Base-by-base conservation (phyloP, 192 early-diverging fungal species). In the Chytriomyces hyalinus region DNA sequence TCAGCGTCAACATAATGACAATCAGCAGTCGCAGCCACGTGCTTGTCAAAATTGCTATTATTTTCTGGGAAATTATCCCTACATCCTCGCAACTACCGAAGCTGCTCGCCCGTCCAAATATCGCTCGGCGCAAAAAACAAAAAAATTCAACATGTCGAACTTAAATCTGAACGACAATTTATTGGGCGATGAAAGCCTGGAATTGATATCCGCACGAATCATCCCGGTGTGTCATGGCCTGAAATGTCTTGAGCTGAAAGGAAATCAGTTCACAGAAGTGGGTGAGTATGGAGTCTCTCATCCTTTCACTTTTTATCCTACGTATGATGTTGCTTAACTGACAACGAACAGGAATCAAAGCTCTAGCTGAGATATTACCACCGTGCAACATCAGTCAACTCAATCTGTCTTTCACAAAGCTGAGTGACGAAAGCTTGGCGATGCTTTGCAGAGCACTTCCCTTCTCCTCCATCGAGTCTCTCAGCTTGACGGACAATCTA, bases 261-360 rank as follows among this genome's bases (percentile, higher is more conserved):
- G 71, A 7, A 73, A 73, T 26, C 24, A 73, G 71, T 73, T 73
- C 44, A 73, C 71, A 10, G 60, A 15, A 47, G 57, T 22, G n/a
- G 71, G 71, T 73, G 51, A 15, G 17, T 71, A 6, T 17, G 24
- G 17, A 24, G 8, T 7, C 11, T 24, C 22, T 11, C n/a, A 7
- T 50, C 17, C 20, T 11, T 6, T 7, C 11, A 15, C 8, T 46
- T 67, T 67, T 26, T 1, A 15, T 6, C 8, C 5, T 15, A 36
- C 20, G 50, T 57, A 47, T 8, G 20, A 17, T 5, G 13, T 57
- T 20, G 13, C 20, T 57, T 57, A 4, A 17, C 15, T 57, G 13
- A 57, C 4, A 17, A 20, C 15, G 3, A 57, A 17, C 20, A 73
- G 60, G 71, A 46, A 45, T 49, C n/a, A 45, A 36, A 13, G 3